Base-by-base conservation (phyloP, 345 rosid genomes). In the Eucalyptus cloeziana region DNA sequence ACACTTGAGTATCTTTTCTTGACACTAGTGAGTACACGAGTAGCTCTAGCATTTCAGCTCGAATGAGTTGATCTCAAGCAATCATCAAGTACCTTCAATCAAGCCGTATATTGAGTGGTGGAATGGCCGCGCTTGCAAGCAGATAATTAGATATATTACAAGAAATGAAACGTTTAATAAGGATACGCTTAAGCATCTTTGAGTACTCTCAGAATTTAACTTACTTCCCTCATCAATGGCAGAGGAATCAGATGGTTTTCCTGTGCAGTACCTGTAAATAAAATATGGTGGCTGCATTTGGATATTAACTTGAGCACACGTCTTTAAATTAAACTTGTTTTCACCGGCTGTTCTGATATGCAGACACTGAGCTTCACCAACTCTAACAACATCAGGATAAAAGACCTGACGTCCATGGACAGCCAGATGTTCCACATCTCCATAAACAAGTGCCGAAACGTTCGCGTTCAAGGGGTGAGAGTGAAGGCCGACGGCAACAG, bases 371-470 rank as follows among this genome's bases (percentile, higher is more conserved):
- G 87, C 54, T 89, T 85, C 80, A 85, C 37, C 58, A 13, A 58
- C 58, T 85, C 62, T 86, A 83, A 88, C n/a, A 89, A 89, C 86
- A 69, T 91, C 40, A 87, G n/a, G 86, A 88, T 89, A 43, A 88
- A 76, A 44, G 90, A 88, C 7, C 71, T 91, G 37, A 15, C 30
- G 37, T 91, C 91, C 30, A 31, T 89, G 7, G 89, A 91, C 49
- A 91, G 92, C 87, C 92, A 91, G 22, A 30, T 86, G 88, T 89
- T 86, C 56, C 92, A 91, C 86, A 64, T 91, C 24, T 89, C 25
- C 30, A 88, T 91, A 64, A 88, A 89, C 88, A 83, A 88, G 11
- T 91, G 91, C 86, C 37, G 49, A 8, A 67, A 91, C 62, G 90
- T 89, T 49, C 60, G 56, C 24, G 15, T 91, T 31, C 22, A 86